These are phyloP conservation scores for Torulaspora maleeae DNA, from an alignment of 805 yeast genomes.

Conservation along the genomic window DNA sequence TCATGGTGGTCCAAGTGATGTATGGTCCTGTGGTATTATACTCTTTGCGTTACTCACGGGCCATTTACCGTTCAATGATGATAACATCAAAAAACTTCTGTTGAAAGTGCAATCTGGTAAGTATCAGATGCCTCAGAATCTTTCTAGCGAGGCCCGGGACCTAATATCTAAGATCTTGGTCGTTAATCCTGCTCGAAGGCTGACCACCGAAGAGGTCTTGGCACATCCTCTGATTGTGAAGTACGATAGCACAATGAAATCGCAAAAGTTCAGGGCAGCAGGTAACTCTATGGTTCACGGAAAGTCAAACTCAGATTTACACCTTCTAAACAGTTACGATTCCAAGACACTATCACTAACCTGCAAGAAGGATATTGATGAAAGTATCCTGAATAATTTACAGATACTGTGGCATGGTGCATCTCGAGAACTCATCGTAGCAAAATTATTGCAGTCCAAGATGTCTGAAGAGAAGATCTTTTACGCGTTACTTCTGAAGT, in stretches of 20 bases:
- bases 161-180: constrained; percentile 61
- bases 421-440: constrained; percentile 50
- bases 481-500: constrained; percentile 67
- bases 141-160: constrained; percentile 63
- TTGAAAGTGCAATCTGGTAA: constrained; percentile 73
- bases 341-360: constrained; percentile 21
- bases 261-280: constrained; percentile 11
- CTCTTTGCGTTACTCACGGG: constrained; percentile 76
- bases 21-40: constrained; percentile 86
- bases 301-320: constrained; percentile 30
- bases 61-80: constrained; percentile 79
- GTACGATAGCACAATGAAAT: constrained; percentile 42
- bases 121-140: constrained; percentile 63
- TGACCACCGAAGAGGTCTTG: constrained; percentile 61
- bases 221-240: constrained; percentile 74
- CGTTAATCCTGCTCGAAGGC: constrained; percentile 66
- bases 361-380: constrained; percentile 52
- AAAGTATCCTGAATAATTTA: constrained; percentile 67
- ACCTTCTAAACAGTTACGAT: constrained; percentile 18
- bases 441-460: constrained; percentile 49
- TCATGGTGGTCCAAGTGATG: constrained; percentile 81
- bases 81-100: constrained; percentile 63
- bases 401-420: constrained; percentile 82
- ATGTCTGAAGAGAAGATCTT: constrained; percentile 75
- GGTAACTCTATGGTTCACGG: constrained; percentile 16